Percentiles rank a stretch among this genome's conserved stretches.
Conservation (phyloP, 257 asterid species). For the Capsicum chinense region DNA sequence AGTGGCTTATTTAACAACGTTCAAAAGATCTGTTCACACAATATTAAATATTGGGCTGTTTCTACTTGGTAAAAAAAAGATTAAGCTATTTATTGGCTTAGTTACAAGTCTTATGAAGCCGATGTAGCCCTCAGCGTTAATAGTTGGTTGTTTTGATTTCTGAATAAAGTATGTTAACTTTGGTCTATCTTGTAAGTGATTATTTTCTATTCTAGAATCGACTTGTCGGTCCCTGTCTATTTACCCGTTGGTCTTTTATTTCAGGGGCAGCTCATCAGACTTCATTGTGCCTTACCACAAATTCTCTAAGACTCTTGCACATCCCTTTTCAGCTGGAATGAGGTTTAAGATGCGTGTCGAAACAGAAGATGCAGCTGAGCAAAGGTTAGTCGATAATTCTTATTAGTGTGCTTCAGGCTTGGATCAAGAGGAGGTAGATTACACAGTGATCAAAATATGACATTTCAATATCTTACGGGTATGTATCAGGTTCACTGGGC, state of each 20-base stretch:
- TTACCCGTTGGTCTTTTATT: slow-evolving; percentile 24
- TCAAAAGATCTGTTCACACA: background rate
- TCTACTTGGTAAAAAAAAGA: background rate
- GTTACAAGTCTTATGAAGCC: background rate
- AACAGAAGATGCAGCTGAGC: slow-evolving; percentile 90
- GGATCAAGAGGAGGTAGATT: background rate
- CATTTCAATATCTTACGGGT: background rate
- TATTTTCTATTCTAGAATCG: slow-evolving; percentile 1
- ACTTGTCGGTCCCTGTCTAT: background rate
- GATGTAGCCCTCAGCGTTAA: background rate
- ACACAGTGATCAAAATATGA: background rate
- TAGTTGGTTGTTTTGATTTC: background rate
- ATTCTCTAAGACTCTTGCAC: slow-evolving; percentile 74
- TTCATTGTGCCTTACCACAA: slow-evolving; percentile 72
- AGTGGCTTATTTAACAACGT: background rate
- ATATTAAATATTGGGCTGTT: background rate
- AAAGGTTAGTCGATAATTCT: slow-evolving; percentile 59
- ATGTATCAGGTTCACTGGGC: slow-evolving; percentile 72
- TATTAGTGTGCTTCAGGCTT: background rate
- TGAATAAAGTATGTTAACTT: background rate
- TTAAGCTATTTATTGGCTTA: background rate
- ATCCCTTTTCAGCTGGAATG: slow-evolving; percentile 76
- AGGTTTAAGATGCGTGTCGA: slow-evolving; percentile 83
- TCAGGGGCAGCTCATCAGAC: slow-evolving; percentile 83
- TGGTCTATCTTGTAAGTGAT: background rate